Evolutionary conservation across 116 monocot genomes (phyloP), one percentile per base, ranked within the genome.

Genomic region (Trichopus zeylanicus): DNA sequence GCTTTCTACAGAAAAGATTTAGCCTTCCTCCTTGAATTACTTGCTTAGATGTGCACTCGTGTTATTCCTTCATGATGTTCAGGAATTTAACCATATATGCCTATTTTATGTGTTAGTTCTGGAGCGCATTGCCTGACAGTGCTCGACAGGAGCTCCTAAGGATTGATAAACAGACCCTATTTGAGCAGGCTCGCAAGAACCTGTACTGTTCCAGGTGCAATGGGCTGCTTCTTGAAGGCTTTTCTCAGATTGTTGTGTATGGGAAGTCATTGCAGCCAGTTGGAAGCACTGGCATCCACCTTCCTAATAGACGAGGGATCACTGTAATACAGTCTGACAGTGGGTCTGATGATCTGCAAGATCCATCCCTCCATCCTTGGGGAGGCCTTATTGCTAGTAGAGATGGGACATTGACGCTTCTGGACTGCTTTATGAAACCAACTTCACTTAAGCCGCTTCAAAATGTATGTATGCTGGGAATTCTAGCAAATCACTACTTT

Each of bases 181-280:
- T 84, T 68, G 91, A 97, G 68, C 87, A 84, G 56, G 91, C 79
- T 32, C 75, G 95, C 7, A 97, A 81, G 74, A 91, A 97, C 34
- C 81, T 97, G 6, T 97, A 91, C 65, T 91, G 95, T 32, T 97
- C 95, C 3, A 81, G 95, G 57, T 97, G 95, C 81, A 87, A 91
- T 75, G 95, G 95, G 19, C 55, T 97, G 65, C 84, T 97, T 62
- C 77, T 97, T 31, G 91, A 97, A 64, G 73, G 84, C 16, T 97
- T 81, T 63, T 74, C 81, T 22, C 90, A 95, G 73, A 87, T 90
- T 59, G 67, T 95, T 30, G 69, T 81, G 69, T 81, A 82, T 65
- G 84, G 84, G 20, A 97, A 84, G 72, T 81, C 84, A 21, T 71
- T 91, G 65, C 87, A 90, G 47, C 91, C 65, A 56, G 81, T 86